These are phyloP conservation scores for Alternaria atra DNA, from an alignment of 2,329 filamentous ascomycete genomes.

Conservation along the genomic window DNA sequence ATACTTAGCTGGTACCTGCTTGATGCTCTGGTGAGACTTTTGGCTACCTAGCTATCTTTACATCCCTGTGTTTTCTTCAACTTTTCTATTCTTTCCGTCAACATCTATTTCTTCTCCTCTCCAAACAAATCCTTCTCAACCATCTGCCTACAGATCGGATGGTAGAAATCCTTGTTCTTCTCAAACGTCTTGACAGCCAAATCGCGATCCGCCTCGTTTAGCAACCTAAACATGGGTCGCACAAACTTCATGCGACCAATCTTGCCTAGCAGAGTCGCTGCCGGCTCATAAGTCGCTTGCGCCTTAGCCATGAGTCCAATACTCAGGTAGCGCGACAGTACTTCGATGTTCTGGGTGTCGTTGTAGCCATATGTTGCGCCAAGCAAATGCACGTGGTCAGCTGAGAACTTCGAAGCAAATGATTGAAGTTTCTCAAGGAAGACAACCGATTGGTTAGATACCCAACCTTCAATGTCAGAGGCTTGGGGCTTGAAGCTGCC, in stretches of 20 bases:
- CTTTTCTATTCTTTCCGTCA: not conserved
- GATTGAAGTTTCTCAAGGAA: slow-evolving; percentile 84
- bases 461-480: slow-evolving; percentile 76
- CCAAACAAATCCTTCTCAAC: slow-evolving; percentile 82
- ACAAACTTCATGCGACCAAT: slow-evolving; percentile 99
- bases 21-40: not conserved
- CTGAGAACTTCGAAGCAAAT: slow-evolving; percentile 69
- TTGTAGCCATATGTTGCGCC: slow-evolving; percentile 75
- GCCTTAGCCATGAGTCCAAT: slow-evolving; percentile 81
- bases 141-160: slow-evolving; percentile 83
- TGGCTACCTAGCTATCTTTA: not conserved
- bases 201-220: slow-evolving; percentile 77
- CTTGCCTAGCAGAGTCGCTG: slow-evolving; percentile 76
- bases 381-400: slow-evolving; percentile 74
- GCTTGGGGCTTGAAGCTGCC: slow-evolving; percentile 66
- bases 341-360: slow-evolving; percentile 83
- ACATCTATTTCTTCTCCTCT: slow-evolving; percentile 26
- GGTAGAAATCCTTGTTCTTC: slow-evolving; percentile 90
- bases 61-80: not conserved
- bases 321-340: slow-evolving; percentile 80
- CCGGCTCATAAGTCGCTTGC: slow-evolving; percentile 71
- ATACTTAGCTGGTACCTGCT: not conserved
- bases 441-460: slow-evolving; percentile 88
- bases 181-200: slow-evolving; percentile 84
- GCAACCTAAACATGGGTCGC: slow-evolving; percentile 78